A percentile compares a stretch with the other conserved stretches of the same genome.
These are phyloP conservation scores for Lolium rigidum DNA, from an alignment of 176 grass and related monocot genomes.

Conservation along the genomic window DNA sequence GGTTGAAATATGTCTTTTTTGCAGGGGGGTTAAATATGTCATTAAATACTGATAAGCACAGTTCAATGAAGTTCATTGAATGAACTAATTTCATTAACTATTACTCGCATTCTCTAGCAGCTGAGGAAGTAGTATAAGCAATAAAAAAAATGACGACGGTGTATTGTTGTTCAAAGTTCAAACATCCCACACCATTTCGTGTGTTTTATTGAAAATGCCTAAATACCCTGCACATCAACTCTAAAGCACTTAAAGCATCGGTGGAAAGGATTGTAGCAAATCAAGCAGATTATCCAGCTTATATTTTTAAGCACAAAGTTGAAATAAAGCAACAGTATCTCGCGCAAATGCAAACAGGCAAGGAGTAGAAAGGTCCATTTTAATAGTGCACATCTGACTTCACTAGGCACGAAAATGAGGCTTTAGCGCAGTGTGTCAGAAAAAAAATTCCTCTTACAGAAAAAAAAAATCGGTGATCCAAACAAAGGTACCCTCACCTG, in stretches of 20 bases:
- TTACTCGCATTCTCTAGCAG: background rate
- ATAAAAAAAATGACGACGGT: background rate
- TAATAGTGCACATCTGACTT: background rate
- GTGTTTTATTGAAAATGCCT: background rate
- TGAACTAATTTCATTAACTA: background rate
- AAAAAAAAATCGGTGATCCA: background rate
- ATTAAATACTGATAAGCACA: background rate
- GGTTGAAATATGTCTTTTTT: background rate
- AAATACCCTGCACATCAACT: background rate
- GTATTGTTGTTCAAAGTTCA: background rate
- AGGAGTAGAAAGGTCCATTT: background rate
- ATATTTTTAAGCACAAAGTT: conserved; percentile 20
- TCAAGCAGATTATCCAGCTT: background rate
- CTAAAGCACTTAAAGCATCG: background rate
- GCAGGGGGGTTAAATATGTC: background rate
- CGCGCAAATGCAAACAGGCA: background rate
- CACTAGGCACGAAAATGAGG: background rate
- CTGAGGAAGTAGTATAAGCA: background rate
- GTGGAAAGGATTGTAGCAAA: background rate
- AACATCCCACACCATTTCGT: background rate
- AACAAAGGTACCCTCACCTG: conserved; percentile 55
- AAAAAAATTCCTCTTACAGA: background rate
- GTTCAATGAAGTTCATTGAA: background rate
- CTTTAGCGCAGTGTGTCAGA: background rate
- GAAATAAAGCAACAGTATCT: background rate